Percentiles rank a stretch among this genome's conserved stretches.
These are phyloP conservation scores for Solanum clarkiae DNA, from an alignment of 257 asterid genomes.

Conservation along the genomic window DNA sequence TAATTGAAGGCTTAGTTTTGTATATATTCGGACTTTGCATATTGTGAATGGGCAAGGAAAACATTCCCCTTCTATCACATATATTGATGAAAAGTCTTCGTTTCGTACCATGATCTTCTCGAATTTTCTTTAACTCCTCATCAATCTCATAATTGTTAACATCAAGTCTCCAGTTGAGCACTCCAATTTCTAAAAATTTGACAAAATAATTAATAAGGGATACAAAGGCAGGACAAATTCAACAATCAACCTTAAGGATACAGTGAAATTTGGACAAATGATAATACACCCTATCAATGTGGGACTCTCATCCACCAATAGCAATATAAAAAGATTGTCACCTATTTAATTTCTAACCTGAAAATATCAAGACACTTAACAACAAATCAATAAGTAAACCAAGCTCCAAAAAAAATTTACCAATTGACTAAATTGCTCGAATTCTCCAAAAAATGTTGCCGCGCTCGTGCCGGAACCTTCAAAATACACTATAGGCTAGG, in stretches of 20 bases:
- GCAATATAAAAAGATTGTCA: neutral
- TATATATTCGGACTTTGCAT: too few species aligned
- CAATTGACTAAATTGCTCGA: too few species aligned
- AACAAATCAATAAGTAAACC: too few species aligned
- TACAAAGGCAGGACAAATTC: neutral
- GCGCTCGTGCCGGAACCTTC: too few species aligned
- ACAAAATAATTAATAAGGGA: constrained; percentile 1
- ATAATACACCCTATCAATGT: neutral
- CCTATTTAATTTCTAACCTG: neutral
- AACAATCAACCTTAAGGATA: neutral
- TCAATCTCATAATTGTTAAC: constrained; percentile 84
- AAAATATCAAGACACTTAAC: too few species aligned
- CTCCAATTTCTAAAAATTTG: constrained; percentile 58
- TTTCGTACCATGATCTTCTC: constrained; percentile 47
- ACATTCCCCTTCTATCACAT: too few species aligned
- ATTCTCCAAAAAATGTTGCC: too few species aligned
- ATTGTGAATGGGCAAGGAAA: too few species aligned
- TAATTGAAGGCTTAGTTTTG: too few species aligned
- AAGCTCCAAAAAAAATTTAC: too few species aligned
- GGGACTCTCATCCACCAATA: neutral
- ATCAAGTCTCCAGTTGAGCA: constrained; percentile 82
- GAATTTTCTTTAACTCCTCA: constrained; percentile 71
- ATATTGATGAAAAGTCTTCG: neutral
- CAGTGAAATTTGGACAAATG: neutral
- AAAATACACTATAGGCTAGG: neutral